These are phyloP conservation scores for Odonthalia washingtoniensis DNA, from an alignment of 31 red algal species.

Conservation along the genomic window DNA sequence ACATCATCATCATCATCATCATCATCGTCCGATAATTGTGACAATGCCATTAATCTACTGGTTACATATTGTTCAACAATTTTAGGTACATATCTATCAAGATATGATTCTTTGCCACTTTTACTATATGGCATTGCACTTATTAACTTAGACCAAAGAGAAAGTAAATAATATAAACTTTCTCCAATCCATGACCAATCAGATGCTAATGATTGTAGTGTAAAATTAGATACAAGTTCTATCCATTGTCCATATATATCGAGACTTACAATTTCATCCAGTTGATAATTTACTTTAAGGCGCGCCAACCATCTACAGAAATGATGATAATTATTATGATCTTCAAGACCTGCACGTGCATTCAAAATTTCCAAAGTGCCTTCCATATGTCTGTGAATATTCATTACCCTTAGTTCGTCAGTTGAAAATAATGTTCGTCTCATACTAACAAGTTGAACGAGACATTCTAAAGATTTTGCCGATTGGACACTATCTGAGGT, in stretches of 20 bases:
- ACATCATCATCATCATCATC: constrained; percentile 78
- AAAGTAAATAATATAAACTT: constrained; percentile 83
- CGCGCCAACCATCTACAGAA: constrained; percentile 92
- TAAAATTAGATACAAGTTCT: constrained; percentile 80
- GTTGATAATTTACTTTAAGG: constrained; percentile 91
- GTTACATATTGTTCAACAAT: constrained; percentile 87
- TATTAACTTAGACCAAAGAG: constrained; percentile 81
- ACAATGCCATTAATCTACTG: constrained; percentile 58
- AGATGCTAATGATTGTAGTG: constrained; percentile 75
- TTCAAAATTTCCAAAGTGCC: constrained; percentile 75
- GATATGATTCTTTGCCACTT: constrained; percentile 58
- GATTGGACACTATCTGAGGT: constrained; percentile 63
- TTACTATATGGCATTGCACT: constrained; percentile 79
- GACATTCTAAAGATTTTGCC: constrained; percentile 68
- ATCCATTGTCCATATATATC: constrained; percentile 87
- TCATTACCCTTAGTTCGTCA: constrained; percentile 75
- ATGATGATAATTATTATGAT: constrained; percentile 91
- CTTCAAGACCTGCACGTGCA: constrained; percentile 70
- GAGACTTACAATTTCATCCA: constrained; percentile 78
- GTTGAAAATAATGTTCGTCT: constrained; percentile 81
- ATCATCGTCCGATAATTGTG: constrained; percentile 56
- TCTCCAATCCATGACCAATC: constrained; percentile 89
- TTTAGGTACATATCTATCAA: constrained; percentile 77
- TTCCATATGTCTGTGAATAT: constrained; percentile 75
- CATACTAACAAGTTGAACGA: constrained; percentile 85